Conservation (phyloP, 2,329 filamentous ascomycete genomes). For the Diaporthe australafricana region DNA sequence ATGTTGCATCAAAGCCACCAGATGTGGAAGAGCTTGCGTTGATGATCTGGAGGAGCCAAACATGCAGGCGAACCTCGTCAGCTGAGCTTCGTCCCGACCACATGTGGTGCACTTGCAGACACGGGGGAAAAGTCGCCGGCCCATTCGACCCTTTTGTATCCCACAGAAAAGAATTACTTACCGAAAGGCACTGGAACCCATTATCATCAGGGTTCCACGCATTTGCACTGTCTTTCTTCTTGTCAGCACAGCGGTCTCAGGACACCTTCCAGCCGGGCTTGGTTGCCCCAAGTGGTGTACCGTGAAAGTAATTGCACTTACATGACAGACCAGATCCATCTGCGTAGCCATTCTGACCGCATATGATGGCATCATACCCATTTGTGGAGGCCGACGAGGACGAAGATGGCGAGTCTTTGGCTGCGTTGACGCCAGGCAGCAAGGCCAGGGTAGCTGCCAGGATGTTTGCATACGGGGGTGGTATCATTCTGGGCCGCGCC, state of each 20-base stretch:
- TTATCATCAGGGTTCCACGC: slow-evolving; percentile 46
- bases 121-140: too few species aligned
- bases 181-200: slow-evolving; percentile 47
- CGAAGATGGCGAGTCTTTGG: not conserved
- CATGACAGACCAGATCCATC: slow-evolving; percentile 27
- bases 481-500: slow-evolving; percentile 15
- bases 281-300: too few species aligned
- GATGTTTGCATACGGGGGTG: not conserved
- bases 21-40: slow-evolving; percentile 31
- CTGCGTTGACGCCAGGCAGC: slow-evolving; percentile 22
- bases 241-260: slow-evolving; percentile 22
- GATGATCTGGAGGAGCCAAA: slow-evolving; percentile 21
- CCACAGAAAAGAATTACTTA: slow-evolving; percentile 39
- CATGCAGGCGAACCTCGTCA: not conserved
- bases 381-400: slow-evolving; percentile 27
- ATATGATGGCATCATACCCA: slow-evolving; percentile 45
- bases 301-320: not conserved
- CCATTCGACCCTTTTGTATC: too few species aligned
- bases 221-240: slow-evolving; percentile 44
- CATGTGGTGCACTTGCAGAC: slow-evolving; percentile 6
- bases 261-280: not conserved
- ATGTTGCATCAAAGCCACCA: slow-evolving; percentile 46
- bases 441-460: slow-evolving; percentile 37
- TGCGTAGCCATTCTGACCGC: slow-evolving; percentile 43
- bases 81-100: not conserved